Conservation (phyloP, 164 flowering plant species). For the Magnolia sinica region DNA sequence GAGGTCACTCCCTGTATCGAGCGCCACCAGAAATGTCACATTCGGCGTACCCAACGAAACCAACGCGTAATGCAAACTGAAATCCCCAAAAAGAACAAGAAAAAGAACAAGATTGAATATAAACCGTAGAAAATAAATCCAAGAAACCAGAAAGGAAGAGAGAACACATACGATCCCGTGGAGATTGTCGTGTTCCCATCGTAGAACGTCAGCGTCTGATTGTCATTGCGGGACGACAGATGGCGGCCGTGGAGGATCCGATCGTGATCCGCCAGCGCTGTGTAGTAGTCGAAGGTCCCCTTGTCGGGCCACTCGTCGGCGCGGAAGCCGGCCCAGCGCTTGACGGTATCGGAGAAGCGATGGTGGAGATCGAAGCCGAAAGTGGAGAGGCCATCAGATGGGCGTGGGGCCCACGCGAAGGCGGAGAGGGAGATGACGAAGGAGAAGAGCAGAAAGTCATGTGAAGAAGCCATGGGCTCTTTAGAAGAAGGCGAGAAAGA, state of each 20-base stretch:
- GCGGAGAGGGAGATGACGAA: neutral
- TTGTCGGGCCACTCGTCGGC: constrained; percentile 39
- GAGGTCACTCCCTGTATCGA: constrained; percentile 86
- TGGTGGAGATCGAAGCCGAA: constrained; percentile 72
- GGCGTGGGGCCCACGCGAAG: constrained; percentile 22
- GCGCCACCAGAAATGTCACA: constrained; percentile 66
- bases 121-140: neutral
- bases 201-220: constrained; percentile 40
- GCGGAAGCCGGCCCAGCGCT: constrained; percentile 38
- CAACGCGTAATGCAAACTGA: constrained; percentile 78
- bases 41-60: constrained; percentile 82
- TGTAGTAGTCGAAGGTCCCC: constrained; percentile 60
- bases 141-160: neutral
- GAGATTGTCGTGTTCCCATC: constrained; percentile 49
- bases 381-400: constrained; percentile 18
- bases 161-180: constrained; percentile 57
- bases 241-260: constrained; percentile 46
- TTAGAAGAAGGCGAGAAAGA: neutral
- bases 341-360: constrained; percentile 60
- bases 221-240: constrained; percentile 20
- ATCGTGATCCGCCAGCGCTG: constrained; percentile 49
- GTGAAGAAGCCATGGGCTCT: constrained; percentile 11
- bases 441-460: neutral
- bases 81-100: constrained; percentile 11
- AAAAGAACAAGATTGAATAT: neutral